Evolutionary conservation across 345 rosid genomes (phyloP).

Genomic region (Rubroshorea leprosula): DNA sequence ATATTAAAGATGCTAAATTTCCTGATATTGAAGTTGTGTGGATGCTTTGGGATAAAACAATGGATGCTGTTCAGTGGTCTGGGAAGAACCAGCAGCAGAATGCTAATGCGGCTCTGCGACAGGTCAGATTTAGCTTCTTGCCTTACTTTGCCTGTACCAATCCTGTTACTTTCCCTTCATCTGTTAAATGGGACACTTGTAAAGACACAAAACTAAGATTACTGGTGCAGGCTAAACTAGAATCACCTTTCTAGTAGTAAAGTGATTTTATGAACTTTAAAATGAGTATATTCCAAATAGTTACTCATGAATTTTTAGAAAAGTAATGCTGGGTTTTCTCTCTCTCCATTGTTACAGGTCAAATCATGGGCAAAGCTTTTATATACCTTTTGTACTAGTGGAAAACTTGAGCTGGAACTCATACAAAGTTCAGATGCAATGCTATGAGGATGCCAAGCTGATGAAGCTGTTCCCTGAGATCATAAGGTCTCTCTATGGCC

Average conservation of each 20-base stretch:
- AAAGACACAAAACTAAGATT: too few relatives aligned
- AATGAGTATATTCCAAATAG: too few relatives aligned
- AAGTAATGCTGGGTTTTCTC: neutral
- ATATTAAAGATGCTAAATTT: slow-evolving; percentile 72
- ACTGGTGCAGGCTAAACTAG: too few relatives aligned
- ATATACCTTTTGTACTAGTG: slow-evolving; percentile 73
- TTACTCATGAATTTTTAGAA: neutral
- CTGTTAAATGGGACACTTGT: too few relatives aligned
- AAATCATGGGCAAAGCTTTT: slow-evolving; percentile 85
- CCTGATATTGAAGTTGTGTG: slow-evolving; percentile 74
- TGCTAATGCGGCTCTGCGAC: slow-evolving; percentile 74
- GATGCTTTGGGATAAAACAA: slow-evolving; percentile 84
- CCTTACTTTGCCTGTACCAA: too few relatives aligned
- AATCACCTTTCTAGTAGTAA: too few relatives aligned
- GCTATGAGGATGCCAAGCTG: slow-evolving; percentile 95
- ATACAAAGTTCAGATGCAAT: slow-evolving; percentile 97
- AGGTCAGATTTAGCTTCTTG: slow-evolving; percentile 35
- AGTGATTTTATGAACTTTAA: too few relatives aligned
- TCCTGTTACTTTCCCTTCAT: too few relatives aligned
- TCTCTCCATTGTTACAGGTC: slow-evolving; percentile 37
- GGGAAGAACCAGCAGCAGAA: slow-evolving; percentile 99
- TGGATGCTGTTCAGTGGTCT: slow-evolving; percentile 99
- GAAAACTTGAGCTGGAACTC: slow-evolving; percentile 90
- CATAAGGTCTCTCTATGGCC: slow-evolving; percentile 77
- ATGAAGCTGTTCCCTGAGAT: slow-evolving; percentile 96